Percentiles rank a stretch among this genome's conserved stretches.
Evolutionary conservation across 805 yeast genomes (phyloP).

Genomic region (Candida rishiriensis): DNA sequence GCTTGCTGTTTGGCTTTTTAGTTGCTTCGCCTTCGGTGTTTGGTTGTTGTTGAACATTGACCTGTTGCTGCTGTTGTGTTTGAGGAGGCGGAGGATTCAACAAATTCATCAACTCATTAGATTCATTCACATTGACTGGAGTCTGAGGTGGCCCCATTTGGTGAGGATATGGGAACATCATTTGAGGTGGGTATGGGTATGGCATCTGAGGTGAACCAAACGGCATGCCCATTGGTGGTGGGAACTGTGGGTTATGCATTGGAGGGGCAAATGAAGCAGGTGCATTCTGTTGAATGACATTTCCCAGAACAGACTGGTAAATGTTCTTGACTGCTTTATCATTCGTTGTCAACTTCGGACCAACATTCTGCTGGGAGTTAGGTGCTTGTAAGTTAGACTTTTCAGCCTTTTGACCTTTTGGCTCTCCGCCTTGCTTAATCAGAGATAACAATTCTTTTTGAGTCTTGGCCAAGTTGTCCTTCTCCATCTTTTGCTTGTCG

Average conservation of each 20-base stretch:
- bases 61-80: not conserved
- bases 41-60: not conserved
- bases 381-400: not conserved
- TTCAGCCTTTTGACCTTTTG: constrained; percentile 8
- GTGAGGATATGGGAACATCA: constrained; percentile 9
- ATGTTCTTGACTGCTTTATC: constrained; percentile 21
- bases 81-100: not conserved
- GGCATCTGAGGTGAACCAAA: constrained; percentile 10
- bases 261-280: constrained; percentile 3
- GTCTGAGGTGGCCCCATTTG: not conserved
- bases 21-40: too few relatives aligned
- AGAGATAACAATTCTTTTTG: constrained; percentile 41
- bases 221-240: constrained; percentile 1
- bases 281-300: constrained; percentile 11
- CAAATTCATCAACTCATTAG: constrained; percentile 13
- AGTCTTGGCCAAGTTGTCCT: constrained; percentile 26
- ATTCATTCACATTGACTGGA: constrained; percentile 9
- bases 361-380: not conserved
- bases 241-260: constrained; percentile 1
- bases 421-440: constrained; percentile 34
- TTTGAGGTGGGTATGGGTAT: constrained; percentile 7
- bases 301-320: constrained; percentile 26
- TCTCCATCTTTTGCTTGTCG: constrained; percentile 22
- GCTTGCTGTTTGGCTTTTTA: too few relatives aligned
- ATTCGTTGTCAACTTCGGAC: not conserved